Evolutionary conservation across 2,329 filamentous ascomycete genomes (phyloP), one percentile per base, ranked within the genome.

Genomic region (Herpotrichia juniperi): DNA sequence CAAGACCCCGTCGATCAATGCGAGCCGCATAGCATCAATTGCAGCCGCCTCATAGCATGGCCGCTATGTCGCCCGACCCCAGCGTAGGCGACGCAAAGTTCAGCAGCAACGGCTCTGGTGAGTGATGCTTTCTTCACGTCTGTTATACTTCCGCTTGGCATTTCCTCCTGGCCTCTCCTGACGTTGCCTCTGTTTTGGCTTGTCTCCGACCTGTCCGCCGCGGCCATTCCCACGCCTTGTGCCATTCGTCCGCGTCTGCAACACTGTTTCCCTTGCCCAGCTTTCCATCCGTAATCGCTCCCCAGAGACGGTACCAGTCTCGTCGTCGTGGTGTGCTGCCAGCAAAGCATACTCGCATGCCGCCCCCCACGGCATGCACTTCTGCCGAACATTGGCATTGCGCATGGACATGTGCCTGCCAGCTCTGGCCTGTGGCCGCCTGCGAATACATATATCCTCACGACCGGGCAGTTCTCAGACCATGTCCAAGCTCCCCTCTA

Each of bases 231-330:
- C 22, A 24, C 48, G 43, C 17, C 42, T 57, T 17, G 12, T 12
- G 28, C 53, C 51, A 68, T 68, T 68, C 61, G 64, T 40, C 54
- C 45, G 16, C 52, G 30, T 21, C 31, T 26, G 42, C 47, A 28
- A 47, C 48, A 52, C 48, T 57, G 56, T 53, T 39, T 42, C 44
- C 32, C 25, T 37, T 28, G 17, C 34, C 37, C 40, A 45, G 39
- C 25, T 31, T 30, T n/a, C 22, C 30, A 54, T 55, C 57, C 53
- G 54, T 47, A 61, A 58, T 46, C 56, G 59, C 48, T 46, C 53
- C 59, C 58, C 59, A 61, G 68, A 72, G 63, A 71, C 67, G 57
- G 44, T 51, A 37, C 56, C 40, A 61, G 70, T 72, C 63, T 71
- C 64, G 66, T 63, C 62, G 51, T 56, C 59, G 56, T 56, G 46